phyloP scores from a whole-genome alignment of 495 filamentous ascomycete genomes.

The Aspergillus sclerotiicarbonarius region DNA sequence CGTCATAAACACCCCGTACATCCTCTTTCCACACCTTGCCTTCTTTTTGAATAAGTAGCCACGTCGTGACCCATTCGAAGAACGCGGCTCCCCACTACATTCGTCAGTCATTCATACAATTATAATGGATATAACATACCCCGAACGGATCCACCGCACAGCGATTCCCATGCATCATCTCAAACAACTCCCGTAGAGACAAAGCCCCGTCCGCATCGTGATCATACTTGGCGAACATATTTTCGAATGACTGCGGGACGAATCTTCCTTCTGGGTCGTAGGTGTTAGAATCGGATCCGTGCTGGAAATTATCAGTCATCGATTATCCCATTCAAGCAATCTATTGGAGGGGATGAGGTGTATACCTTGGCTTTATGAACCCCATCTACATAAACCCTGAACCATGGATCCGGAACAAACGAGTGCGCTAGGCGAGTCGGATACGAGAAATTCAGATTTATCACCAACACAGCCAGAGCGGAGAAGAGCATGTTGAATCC shows the following conservation, averaged over 20 bases:
- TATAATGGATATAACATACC: conserved; percentile 12
- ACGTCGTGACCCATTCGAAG: conserved; percentile 46
- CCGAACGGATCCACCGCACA: conserved; percentile 46
- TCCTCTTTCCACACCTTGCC: conserved; percentile 49
- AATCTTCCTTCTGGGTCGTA: conserved; percentile 57
- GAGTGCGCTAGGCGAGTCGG: conserved; percentile 37
- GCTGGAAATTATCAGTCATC: too few species aligned
- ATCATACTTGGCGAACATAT: conserved; percentile 57
- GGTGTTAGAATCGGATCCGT: conserved; percentile 52
- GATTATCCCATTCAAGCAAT: too few species aligned
- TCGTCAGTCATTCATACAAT: too few species aligned
- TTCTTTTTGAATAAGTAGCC: conserved; percentile 47
- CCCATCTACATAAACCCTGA: conserved; percentile 46
- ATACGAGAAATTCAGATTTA: conserved; percentile 52
- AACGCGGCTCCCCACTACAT: conserved; percentile 10
- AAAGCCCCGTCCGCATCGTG: conserved; percentile 29
- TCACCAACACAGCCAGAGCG: conserved; percentile 40
- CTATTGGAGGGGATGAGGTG: background rate
- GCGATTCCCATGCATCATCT: conserved; percentile 42
- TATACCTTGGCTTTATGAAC: conserved; percentile 54
- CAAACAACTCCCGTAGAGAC: conserved; percentile 25
- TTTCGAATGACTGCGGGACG: conserved; percentile 54
- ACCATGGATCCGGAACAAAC: conserved; percentile 47
- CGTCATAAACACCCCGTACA: conserved; percentile 40
- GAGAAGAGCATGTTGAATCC: conserved; percentile 51